A percentile compares a stretch with the other conserved stretches of the same genome.
These are phyloP conservation scores for Limonium bicolor DNA, from an alignment of 148 eudicot genomes.

Conservation along the genomic window DNA sequence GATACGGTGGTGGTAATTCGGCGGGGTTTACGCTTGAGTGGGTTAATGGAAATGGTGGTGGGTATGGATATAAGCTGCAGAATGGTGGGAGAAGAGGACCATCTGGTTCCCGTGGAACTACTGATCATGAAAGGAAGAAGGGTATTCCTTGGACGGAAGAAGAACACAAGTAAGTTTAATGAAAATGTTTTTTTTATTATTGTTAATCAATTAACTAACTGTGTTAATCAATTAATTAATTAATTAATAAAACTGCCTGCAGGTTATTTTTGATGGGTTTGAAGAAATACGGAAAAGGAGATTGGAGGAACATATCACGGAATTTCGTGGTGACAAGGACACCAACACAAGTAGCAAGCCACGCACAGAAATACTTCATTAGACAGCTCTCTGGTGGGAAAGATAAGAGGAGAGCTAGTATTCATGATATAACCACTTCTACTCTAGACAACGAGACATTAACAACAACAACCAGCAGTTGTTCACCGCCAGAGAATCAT, in stretches of 20 bases:
- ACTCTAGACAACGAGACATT: slow-evolving; percentile 68
- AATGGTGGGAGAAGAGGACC: slow-evolving; percentile 39
- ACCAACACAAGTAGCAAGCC: slow-evolving; percentile 98
- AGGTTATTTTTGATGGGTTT: slow-evolving; percentile 95
- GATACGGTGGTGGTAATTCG: slow-evolving; percentile 1
- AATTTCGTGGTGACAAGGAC: slow-evolving; percentile 80
- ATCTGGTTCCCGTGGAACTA: slow-evolving; percentile 13
- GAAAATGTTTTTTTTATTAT: background rate
- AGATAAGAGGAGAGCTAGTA: slow-evolving; percentile 91
- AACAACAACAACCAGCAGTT: no score
- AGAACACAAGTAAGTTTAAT: slow-evolving; percentile 71
- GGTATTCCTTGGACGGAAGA: slow-evolving; percentile 99
- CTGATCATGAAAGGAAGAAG: slow-evolving; percentile 92
- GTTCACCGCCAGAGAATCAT: no score
- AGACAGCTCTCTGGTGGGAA: slow-evolving; percentile 89
- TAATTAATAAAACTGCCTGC: slow-evolving; percentile 5
- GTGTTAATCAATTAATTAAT: background rate
- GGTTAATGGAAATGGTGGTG: slow-evolving; percentile 36
- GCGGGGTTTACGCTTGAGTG: slow-evolving; percentile 66
- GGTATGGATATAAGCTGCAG: slow-evolving; percentile 29
- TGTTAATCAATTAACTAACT: no score
- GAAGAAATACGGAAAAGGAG: slow-evolving; percentile 93
- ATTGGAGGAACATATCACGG: slow-evolving; percentile 97
- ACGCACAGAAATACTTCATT: slow-evolving; percentile 95
- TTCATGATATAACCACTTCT: slow-evolving; percentile 88